Evolutionary conservation across 2,329 filamentous ascomycete genomes (phyloP).

Genomic region (Pseudogymnoascus sp.): DNA sequence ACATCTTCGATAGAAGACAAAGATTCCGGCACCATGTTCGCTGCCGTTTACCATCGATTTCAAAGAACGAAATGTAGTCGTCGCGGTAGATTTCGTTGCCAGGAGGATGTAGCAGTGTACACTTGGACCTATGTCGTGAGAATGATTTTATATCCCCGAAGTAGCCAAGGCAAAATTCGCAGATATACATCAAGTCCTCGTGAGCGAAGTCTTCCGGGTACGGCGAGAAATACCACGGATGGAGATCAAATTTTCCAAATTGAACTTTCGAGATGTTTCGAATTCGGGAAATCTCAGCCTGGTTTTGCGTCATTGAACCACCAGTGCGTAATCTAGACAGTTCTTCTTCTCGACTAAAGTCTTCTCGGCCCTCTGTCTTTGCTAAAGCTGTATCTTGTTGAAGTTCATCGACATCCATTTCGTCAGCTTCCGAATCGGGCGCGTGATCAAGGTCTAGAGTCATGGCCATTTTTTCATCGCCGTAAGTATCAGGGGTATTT

Average conservation of each 20-base stretch:
- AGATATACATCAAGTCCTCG: slow-evolving; percentile 87
- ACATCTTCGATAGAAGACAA: slow-evolving; percentile 90
- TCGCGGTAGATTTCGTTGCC: slow-evolving; percentile 98
- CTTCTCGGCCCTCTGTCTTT: slow-evolving; percentile 20
- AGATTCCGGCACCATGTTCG: slow-evolving; percentile 95
- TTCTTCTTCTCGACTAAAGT: slow-evolving; percentile 76
- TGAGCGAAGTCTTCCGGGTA: slow-evolving; percentile 86
- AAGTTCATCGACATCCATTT: slow-evolving; percentile 50
- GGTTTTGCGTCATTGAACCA: slow-evolving; percentile 98
- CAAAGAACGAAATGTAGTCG: slow-evolving; percentile 88
- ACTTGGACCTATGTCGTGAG: slow-evolving; percentile 78
- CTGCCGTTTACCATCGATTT: slow-evolving; percentile 91
- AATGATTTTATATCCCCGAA: slow-evolving; percentile 79
- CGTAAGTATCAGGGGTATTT: slow-evolving; percentile 22
- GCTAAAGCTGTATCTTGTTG: slow-evolving; percentile 27
- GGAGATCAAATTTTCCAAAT: slow-evolving; percentile 85
- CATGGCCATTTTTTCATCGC: slow-evolving; percentile 21
- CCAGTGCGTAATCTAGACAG: slow-evolving; percentile 92
- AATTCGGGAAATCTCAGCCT: slow-evolving; percentile 90
- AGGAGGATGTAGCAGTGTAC: slow-evolving; percentile 81
- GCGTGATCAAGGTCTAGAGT: slow-evolving; percentile 24
- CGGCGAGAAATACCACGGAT: slow-evolving; percentile 98
- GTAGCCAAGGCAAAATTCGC: slow-evolving; percentile 93
- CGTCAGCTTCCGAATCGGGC: slow-evolving; percentile 26
- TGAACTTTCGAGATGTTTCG: slow-evolving; percentile 91